Conservation (phyloP, 139 green algal genomes). For the Edaphochlamys debaryana region DNA sequence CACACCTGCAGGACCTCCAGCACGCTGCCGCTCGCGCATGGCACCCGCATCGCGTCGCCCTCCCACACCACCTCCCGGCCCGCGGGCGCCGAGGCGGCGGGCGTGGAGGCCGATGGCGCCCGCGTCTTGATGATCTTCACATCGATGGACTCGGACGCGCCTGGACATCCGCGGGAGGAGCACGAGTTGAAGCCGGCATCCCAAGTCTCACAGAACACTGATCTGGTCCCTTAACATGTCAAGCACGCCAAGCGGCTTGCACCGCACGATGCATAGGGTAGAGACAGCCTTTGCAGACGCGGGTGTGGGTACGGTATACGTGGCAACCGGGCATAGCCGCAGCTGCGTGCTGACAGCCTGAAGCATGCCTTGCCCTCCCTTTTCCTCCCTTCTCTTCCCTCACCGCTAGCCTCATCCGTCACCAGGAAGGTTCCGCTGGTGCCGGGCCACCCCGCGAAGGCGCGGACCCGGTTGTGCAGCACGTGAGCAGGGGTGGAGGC, state of each 20-base stretch:
- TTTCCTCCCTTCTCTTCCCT: too few relatives aligned
- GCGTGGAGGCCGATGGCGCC: background rate
- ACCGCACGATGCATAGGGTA: too few relatives aligned
- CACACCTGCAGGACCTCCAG: constrained; percentile 54
- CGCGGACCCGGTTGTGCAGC: constrained; percentile 90
- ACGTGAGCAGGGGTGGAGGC: constrained; percentile 47
- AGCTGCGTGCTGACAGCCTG: too few relatives aligned
- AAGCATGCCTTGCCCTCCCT: too few relatives aligned
- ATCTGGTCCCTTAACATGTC: too few relatives aligned
- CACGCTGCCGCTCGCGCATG: constrained; percentile 38
- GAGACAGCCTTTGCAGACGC: too few relatives aligned
- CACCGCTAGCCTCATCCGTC: constrained; percentile 43
- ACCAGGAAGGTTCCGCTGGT: constrained; percentile 68
- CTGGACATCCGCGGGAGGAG: background rate
- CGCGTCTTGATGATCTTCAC: constrained; percentile 53
- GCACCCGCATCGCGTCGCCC: constrained; percentile 49
- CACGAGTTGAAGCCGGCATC: too few relatives aligned
- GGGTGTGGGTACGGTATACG: too few relatives aligned
- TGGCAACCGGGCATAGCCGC: too few relatives aligned
- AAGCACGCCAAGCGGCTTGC: too few relatives aligned
- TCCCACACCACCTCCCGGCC: constrained; percentile 30
- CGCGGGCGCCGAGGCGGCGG: background rate
- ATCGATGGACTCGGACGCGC: constrained; percentile 25
- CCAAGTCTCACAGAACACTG: too few relatives aligned
- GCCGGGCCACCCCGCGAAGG: constrained; percentile 85